These are phyloP conservation scores for Durio zibethinus DNA, from an alignment of 345 rosid genomes.

Conservation along the genomic window DNA sequence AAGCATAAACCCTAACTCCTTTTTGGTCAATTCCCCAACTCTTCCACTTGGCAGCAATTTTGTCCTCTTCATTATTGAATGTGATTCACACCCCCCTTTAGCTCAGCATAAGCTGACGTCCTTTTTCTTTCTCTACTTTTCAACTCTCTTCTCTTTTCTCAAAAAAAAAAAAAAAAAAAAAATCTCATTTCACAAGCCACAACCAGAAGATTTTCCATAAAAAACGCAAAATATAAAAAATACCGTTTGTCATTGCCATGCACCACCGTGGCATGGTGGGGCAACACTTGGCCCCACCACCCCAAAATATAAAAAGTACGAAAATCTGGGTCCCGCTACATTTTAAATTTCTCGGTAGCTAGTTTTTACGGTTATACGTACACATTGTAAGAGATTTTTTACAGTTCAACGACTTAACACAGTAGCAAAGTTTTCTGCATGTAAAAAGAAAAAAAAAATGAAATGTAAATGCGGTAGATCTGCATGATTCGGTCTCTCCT, in stretches of 20 bases:
- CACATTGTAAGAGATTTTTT: background rate
- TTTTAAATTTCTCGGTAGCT: background rate
- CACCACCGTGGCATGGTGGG: constrained; percentile 19
- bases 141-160: background rate
- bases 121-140: too few relatives aligned
- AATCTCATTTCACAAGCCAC: too few relatives aligned
- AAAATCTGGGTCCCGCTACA: constrained; percentile 9
- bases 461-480: background rate
- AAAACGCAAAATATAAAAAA: background rate
- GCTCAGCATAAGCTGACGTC: background rate
- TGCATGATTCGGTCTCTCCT: background rate
- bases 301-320: background rate
- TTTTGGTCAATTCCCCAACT: background rate
- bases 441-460: background rate
- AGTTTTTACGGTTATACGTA: background rate
- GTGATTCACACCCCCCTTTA: background rate
- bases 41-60: constrained; percentile 1
- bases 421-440: background rate
- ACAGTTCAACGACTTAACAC: background rate
- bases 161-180: background rate
- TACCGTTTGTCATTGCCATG: constrained; percentile 12
- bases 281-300: constrained; percentile 10
- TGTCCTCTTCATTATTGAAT: background rate
- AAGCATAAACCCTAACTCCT: background rate
- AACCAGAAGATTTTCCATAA: too few relatives aligned